Conservation (phyloP, 1,284 basidiomycete species). For the Moniliophthora roreri region DNA sequence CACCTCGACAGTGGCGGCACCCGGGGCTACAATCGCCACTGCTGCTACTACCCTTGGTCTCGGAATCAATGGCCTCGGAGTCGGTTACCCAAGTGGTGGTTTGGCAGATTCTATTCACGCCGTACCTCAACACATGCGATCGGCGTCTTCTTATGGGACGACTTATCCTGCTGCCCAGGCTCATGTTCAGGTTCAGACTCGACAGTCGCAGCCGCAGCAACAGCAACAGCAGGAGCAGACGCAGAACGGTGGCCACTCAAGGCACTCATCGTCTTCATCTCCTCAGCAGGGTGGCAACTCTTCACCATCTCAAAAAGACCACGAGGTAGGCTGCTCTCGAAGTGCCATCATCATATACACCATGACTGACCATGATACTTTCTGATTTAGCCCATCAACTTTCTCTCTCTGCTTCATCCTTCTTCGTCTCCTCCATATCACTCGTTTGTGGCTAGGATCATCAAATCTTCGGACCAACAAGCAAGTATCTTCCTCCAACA, state of each 20-base stretch:
- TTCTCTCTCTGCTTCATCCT: constrained; percentile 77
- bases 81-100: constrained; percentile 1
- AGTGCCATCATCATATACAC: not conserved
- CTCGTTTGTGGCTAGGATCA: constrained; percentile 77
- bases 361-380: constrained; percentile 13
- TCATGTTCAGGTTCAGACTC: too few species aligned
- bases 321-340: constrained; percentile 4
- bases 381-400: constrained; percentile 72
- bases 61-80: constrained; percentile 13
- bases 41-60: constrained; percentile 6
- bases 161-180: constrained; percentile 1
- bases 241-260: constrained; percentile 26
- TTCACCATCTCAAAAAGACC: too few species aligned
- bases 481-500: constrained; percentile 87
- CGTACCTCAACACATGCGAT: constrained; percentile 7
- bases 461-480: constrained; percentile 83
- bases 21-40: too few species aligned
- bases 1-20: not conserved
- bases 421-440: constrained; percentile 79
- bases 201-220: too few species aligned
- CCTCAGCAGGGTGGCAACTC: constrained; percentile 7
- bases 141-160: constrained; percentile 3
- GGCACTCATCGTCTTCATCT: constrained; percentile 17
- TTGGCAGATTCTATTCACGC: constrained; percentile 17
- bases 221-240: constrained; percentile 8